Percentiles rank a stretch among this genome's conserved stretches.
Evolutionary conservation across 495 filamentous ascomycete species (phyloP).

Genomic region (Neurospora cerealis): DNA sequence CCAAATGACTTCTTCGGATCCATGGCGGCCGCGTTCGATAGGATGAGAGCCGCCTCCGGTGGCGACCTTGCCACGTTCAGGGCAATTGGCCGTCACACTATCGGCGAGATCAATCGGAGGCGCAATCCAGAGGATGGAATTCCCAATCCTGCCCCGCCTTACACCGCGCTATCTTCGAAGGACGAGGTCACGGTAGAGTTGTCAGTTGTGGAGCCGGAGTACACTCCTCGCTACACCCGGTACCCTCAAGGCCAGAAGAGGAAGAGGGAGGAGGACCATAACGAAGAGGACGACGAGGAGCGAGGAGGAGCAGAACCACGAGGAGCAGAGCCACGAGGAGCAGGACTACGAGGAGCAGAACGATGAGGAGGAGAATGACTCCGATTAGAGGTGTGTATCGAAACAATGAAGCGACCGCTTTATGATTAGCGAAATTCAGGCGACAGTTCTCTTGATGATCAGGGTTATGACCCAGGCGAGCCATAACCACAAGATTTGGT

Average conservation of each 20-base stretch:
- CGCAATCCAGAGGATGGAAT: not conserved
- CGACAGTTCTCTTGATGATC: not conserved
- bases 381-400: not conserved
- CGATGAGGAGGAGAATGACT: not conserved
- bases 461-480: not conserved
- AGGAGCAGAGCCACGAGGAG: rapidly evolving
- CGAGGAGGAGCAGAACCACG: not conserved
- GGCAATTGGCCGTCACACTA: rapidly evolving
- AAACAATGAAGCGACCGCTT: not conserved
- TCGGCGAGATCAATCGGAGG: not conserved
- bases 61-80: not conserved
- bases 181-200: not conserved
- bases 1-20: not conserved
- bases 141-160: not conserved
- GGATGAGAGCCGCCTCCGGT: not conserved
- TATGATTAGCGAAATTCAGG: no score
- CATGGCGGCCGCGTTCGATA: not conserved
- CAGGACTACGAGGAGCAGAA: no score
- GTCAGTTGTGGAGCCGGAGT: not conserved
- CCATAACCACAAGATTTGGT: not conserved
- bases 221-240: not conserved
- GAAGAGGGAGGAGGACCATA: not conserved
- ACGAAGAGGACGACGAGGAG: not conserved
- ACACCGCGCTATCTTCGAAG: not conserved
- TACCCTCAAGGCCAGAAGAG: not conserved